These are phyloP conservation scores for Botryosphaeria dothidea DNA, from an alignment of 2,329 filamentous ascomycete genomes.

Conservation along the genomic window DNA sequence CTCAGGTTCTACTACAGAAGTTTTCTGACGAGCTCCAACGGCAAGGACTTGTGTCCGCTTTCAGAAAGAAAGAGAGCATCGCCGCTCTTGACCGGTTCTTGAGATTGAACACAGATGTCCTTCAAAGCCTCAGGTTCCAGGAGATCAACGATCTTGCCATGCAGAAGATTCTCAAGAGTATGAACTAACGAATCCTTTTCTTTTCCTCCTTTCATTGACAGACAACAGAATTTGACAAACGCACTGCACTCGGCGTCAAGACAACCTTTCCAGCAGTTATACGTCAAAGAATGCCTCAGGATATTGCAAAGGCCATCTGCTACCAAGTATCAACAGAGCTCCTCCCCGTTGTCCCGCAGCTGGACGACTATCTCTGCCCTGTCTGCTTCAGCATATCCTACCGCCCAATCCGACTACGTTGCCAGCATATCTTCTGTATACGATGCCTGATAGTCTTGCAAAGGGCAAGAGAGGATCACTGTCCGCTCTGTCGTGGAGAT, in stretches of 20 bases:
- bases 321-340: constrained; percentile 72
- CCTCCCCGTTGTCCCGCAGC: constrained; percentile 71
- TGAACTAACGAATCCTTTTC: constrained; percentile 26
- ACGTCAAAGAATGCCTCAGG: constrained; percentile 61
- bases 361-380: constrained; percentile 83
- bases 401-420: constrained; percentile 75
- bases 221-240: constrained; percentile 78
- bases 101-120: constrained; percentile 70
- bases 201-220: neutral
- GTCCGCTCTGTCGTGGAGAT: constrained; percentile 73
- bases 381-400: constrained; percentile 80
- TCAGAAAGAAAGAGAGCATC: constrained; percentile 67
- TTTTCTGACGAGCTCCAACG: constrained; percentile 70
- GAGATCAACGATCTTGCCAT: constrained; percentile 80
- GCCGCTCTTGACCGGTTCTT: constrained; percentile 69
- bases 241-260: constrained; percentile 71
- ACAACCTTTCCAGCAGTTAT: constrained; percentile 62
- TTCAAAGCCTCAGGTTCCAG: constrained; percentile 80
- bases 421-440: constrained; percentile 80
- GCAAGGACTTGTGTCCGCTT: constrained; percentile 54
- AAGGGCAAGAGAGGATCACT: constrained; percentile 65
- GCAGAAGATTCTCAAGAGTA: constrained; percentile 82
- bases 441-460: constrained; percentile 81
- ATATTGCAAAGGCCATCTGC: constrained; percentile 74
- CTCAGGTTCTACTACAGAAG: constrained; percentile 67